These are phyloP conservation scores for Curvularia sp. DNA, from an alignment of 2,329 filamentous ascomycete genomes.

Conservation along the genomic window DNA sequence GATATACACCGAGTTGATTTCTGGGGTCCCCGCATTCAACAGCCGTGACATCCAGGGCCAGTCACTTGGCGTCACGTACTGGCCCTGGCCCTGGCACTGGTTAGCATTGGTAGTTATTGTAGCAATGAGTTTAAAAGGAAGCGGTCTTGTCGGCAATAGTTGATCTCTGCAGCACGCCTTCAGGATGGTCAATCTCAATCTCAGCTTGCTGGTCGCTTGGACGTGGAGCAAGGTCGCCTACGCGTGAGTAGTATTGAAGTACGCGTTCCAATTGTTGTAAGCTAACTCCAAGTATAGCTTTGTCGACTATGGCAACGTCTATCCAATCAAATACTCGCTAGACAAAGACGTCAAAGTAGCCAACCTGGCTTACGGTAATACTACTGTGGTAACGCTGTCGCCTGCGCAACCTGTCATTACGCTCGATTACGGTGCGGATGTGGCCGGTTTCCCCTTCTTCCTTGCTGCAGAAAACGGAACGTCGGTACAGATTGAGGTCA, in stretches of 20 bases:
- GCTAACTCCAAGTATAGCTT: neutral
- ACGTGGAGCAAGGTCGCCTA: neutral
- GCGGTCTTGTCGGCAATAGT: neutral
- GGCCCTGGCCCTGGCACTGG: neutral
- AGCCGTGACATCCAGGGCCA: neutral
- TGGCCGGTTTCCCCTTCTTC: slow-evolving; percentile 27
- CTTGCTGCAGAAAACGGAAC: neutral
- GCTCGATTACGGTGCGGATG: slow-evolving; percentile 28
- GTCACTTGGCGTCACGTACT: neutral
- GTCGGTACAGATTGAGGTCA: slow-evolving; percentile 4
- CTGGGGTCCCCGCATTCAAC: neutral
- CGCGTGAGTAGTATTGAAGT: neutral
- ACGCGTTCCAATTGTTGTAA: neutral
- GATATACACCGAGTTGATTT: neutral
- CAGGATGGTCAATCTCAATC: neutral
- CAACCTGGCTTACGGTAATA: neutral
- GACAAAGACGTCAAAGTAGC: neutral
- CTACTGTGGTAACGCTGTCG: slow-evolving; percentile 8
- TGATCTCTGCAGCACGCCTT: neutral
- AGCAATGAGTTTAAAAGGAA: neutral
- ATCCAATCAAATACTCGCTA: neutral
- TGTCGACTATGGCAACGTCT: slow-evolving; percentile 8
- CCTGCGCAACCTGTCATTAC: slow-evolving; percentile 11
- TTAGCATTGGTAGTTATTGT: neutral
- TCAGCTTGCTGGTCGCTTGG: neutral